Base-by-base conservation (phyloP, 768 basidiomycete genomes). In the Tylopilus felleus region DNA sequence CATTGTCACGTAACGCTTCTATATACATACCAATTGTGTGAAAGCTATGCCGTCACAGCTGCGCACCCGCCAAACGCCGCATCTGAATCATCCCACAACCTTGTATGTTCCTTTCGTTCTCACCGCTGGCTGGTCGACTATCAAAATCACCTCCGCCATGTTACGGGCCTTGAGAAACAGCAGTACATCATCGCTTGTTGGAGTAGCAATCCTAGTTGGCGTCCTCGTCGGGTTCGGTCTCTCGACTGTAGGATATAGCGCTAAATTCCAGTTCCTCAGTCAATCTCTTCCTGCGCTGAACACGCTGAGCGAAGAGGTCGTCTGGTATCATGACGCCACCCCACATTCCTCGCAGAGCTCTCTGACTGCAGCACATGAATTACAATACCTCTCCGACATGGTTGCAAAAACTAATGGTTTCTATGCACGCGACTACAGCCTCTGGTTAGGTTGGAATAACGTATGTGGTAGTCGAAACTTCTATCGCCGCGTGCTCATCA, bases 401-500 rank as follows among this genome's bases (percentile, higher is more conserved):
- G 74, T 78, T 0, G 55, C 65, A 13, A 65, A 60, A 39, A 79
- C 78, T 4, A 66, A 75, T 2, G 77, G 77, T 3, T 80, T 71
- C 53, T 78, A 75, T 53, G 72, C 70, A 4, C 72, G 79, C 40
- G 77, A 79, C 39, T 79, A 70, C 55, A 77, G 74, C 55, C 64
- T 78, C 9, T 77, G 76, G 57, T 64, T 80, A n/a, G 79, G 77
- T 12, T 80, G 75, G 75, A 79, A 79, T 49, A 80, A 79, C 53
- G 77, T 79, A 38, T 21, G 55, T 51, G 9, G 19, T n/a, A 14
- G 47, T 1, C 33, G 8, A 12, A 2, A 2, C 2, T 10, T 23
- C 23, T n/a, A 16, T 28, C 16, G 31, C 25, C 8, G 2, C 28
- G 0, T 12, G 12, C 45, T 60, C 35, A 53, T 5, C 19, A 19